phyloP scores from a whole-genome alignment of 2,329 filamentous ascomycete genomes.

The Alternaria viburni region DNA sequence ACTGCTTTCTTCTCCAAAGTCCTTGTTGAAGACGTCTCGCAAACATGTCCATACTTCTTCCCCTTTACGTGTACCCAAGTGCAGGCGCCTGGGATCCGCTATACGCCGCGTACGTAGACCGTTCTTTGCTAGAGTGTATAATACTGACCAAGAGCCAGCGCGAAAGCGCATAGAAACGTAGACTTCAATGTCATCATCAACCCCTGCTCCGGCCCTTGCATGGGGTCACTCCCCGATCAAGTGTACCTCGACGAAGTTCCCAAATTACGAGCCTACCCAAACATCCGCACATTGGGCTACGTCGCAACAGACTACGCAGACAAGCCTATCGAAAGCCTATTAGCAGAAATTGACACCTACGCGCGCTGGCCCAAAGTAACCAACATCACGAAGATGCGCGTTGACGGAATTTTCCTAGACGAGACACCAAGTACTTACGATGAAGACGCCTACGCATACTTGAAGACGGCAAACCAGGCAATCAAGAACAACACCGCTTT shows the following conservation, averaged over 20 bases:
- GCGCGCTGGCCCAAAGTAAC: conserved; percentile 52
- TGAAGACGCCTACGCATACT: conserved; percentile 26
- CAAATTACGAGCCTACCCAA: conserved; percentile 51
- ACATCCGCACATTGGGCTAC: conserved; percentile 59
- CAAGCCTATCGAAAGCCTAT: conserved; percentile 31
- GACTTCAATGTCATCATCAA: conserved; percentile 62
- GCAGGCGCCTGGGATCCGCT: conserved; percentile 57
- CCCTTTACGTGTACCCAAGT: conserved; percentile 59
- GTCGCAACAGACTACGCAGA: conserved; percentile 59
- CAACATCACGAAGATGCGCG: conserved; percentile 48
- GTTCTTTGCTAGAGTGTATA: not conserved
- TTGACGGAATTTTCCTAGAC: conserved; percentile 61
- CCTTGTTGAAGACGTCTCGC: too few species aligned
- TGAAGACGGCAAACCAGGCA: conserved; percentile 25
- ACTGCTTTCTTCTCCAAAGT: too few species aligned
- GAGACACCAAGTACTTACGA: conserved; percentile 52
- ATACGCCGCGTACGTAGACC: conserved; percentile 49
- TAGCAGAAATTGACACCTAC: conserved; percentile 56
- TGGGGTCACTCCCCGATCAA: conserved; percentile 34
- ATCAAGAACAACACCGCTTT: conserved; percentile 31
- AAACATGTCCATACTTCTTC: conserved; percentile 53
- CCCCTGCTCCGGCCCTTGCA: conserved; percentile 50
- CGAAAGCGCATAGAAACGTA: conserved; percentile 46
- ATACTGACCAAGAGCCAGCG: conserved; percentile 16
- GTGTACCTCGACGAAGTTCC: conserved; percentile 50